A percentile compares a stretch with the other conserved stretches of the same genome.
Evolutionary conservation across 495 filamentous ascomycete species (phyloP).

Genomic region (Penicillium paradoxum): DNA sequence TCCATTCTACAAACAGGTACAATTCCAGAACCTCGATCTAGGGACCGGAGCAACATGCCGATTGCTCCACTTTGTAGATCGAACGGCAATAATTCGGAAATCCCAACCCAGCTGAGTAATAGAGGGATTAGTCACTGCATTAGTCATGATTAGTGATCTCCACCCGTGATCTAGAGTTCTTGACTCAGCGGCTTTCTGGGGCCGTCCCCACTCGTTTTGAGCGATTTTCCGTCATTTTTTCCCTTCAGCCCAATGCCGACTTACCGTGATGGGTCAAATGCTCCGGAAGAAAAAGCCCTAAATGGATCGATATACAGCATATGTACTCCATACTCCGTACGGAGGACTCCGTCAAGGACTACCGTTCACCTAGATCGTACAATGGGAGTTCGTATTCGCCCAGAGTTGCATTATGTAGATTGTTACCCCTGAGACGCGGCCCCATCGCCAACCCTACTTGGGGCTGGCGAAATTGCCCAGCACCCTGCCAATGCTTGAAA

Average conservation of each 20-base stretch:
- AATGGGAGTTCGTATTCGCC: not conserved
- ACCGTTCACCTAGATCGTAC: no score
- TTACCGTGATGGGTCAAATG: slow-evolving; percentile 11
- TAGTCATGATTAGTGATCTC: no score
- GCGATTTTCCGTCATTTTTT: slow-evolving; percentile 5
- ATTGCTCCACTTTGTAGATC: not conserved
- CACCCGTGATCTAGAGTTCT: not conserved
- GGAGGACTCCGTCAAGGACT: no score
- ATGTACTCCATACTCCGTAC: no score
- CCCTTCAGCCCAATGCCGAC: slow-evolving; percentile 12
- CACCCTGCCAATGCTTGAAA: not conserved
- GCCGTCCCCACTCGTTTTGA: slow-evolving; percentile 5
- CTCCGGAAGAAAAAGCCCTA: not conserved
- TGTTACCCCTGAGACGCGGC: not conserved
- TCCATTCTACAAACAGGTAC: no score
- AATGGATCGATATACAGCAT: no score
- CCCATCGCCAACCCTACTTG: not conserved
- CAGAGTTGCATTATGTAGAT: no score
- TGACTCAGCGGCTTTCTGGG: slow-evolving; percentile 10
- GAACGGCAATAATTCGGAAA: not conserved
- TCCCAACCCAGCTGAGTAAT: not conserved
- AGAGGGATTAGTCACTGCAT: no score
- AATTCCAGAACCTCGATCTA: not conserved
- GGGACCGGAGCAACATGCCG: slow-evolving; percentile 1
- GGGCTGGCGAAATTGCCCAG: not conserved